Base-by-base conservation (phyloP, 2,329 filamentous ascomycete species). In the Sclerotinia subarctica region DNA sequence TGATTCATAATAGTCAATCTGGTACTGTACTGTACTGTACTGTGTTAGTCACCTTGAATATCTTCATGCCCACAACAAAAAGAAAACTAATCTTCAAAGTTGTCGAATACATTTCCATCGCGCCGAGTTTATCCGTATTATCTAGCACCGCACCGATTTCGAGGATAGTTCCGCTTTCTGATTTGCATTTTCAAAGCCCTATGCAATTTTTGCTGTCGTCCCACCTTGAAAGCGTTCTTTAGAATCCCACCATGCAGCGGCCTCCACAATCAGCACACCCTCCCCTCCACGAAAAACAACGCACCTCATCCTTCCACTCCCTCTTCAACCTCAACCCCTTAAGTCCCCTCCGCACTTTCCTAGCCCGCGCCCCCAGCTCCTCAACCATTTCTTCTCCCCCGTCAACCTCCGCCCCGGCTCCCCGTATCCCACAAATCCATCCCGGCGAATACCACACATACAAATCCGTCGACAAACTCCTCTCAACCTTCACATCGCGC, bases 401-500 rank as follows among this genome's bases (percentile, higher is more conserved):
- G 10, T 32, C 49, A 3, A 32, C 11, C 62, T 2, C 19, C 17
- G n/a, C 11, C 6, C 17, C 32, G 11, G 24, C 32, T n/a, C 47
- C 24, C 11, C 32, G 44, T 17, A 60, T 52, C 11, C 54, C 64
- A 8, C 53, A 51, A 17, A 66, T 66, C 6, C 42, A 66, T 32
- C 44, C 53, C 10, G 35, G 42, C 54, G 64, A 66, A 32, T 66
- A 66, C 8, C 4, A 38, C 11, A 49, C 42, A n/a, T 49, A 60
- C 29, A 38, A 60, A 26, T 44, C 32, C 11, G 24, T 42, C 42
- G 52, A 29, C 19, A 38, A 42, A 11, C 29, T 52, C 32, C 42
- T 60, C 17, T 24, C 19, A 29, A 66, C 64, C 10, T 66, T 60
- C n/a, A 60, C 29, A 6, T 66, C 64, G 11, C 17, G 32, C 13